Conservation (phyloP, 768 basidiomycete species). For the Strobilomyces confusus region DNA sequence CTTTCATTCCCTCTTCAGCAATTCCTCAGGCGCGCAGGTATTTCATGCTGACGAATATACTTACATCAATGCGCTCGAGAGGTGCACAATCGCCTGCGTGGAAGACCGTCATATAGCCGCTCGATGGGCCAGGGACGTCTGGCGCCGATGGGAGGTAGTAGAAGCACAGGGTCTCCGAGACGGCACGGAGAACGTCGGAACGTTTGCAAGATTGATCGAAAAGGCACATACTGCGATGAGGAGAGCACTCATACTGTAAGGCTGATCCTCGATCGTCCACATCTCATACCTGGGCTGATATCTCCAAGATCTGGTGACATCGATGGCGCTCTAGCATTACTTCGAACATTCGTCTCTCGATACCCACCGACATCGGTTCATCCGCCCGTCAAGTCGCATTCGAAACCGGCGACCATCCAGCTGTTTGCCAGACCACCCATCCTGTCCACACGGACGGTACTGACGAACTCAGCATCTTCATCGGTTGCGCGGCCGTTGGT, state of each 20-base stretch:
- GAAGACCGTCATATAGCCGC: constrained; percentile 47
- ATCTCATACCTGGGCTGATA: not conserved
- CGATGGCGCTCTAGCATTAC: constrained; percentile 49
- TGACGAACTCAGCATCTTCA: constrained; percentile 30
- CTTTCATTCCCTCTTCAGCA: constrained; percentile 50
- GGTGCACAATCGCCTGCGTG: constrained; percentile 44
- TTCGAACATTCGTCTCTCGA: constrained; percentile 56
- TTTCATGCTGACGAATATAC: constrained; percentile 49
- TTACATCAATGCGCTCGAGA: constrained; percentile 65
- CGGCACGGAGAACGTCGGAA: constrained; percentile 18
- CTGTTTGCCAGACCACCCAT: constrained; percentile 42
- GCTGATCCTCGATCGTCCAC: constrained; percentile 4
- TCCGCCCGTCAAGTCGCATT: constrained; percentile 9
- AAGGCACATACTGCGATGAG: constrained; percentile 67
- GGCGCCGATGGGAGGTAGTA: constrained; percentile 56
- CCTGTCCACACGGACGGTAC: constrained; percentile 55
- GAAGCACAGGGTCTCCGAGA: constrained; percentile 38
- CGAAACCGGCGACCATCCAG: constrained; percentile 5
- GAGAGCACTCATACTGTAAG: constrained; percentile 59
- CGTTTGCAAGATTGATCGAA: constrained; percentile 55
- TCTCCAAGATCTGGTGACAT: constrained; percentile 43
- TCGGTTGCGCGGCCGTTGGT: constrained; percentile 56
- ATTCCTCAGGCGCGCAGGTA: constrained; percentile 2
- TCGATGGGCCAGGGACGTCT: constrained; percentile 57
- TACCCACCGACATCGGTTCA: constrained; percentile 61